A percentile compares a stretch with the other conserved stretches of the same genome.
Evolutionary conservation across 306 rosid genomes (phyloP).

Genomic region (Adenanthera pavonina): DNA sequence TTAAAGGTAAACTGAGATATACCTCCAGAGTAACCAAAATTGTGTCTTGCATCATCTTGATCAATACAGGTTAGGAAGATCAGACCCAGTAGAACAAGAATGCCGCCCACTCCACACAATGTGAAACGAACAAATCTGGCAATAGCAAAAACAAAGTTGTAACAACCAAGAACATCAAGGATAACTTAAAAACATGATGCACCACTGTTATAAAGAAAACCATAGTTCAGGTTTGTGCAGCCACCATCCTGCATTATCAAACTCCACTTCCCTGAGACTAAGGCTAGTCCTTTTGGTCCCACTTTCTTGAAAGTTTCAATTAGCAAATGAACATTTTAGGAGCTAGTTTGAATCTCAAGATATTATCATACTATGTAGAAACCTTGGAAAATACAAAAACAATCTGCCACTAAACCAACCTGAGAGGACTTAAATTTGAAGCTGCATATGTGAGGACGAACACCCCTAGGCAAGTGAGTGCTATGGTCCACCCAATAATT

Average conservation of each 20-base stretch:
- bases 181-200: constrained; percentile 1
- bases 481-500: constrained; percentile 73
- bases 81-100: constrained; percentile 67
- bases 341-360: not conserved
- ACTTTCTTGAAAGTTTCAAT: constrained; percentile 33
- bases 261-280: not conserved
- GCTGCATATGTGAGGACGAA: constrained; percentile 82
- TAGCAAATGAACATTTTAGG: not conserved
- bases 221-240: not conserved
- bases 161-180: constrained; percentile 8
- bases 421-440: constrained; percentile 53
- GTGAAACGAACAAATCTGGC: constrained; percentile 67
- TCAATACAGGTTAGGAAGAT: constrained; percentile 69
- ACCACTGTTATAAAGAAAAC: not conserved
- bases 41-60: constrained; percentile 94
- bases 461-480: constrained; percentile 73
- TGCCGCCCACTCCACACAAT: constrained; percentile 74
- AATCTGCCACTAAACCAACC: constrained; percentile 55
- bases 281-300: constrained; percentile 11
- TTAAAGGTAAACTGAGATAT: constrained; percentile 9
- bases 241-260: not conserved
- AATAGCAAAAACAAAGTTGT: constrained; percentile 30
- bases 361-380: not conserved
- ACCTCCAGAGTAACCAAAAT: constrained; percentile 93
- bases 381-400: constrained; percentile 23